A percentile compares a stretch with the other conserved stretches of the same genome.
phyloP scores from a whole-genome alignment of 2,329 filamentous ascomycete species.

The Phaeophleospora eucalypticola region DNA sequence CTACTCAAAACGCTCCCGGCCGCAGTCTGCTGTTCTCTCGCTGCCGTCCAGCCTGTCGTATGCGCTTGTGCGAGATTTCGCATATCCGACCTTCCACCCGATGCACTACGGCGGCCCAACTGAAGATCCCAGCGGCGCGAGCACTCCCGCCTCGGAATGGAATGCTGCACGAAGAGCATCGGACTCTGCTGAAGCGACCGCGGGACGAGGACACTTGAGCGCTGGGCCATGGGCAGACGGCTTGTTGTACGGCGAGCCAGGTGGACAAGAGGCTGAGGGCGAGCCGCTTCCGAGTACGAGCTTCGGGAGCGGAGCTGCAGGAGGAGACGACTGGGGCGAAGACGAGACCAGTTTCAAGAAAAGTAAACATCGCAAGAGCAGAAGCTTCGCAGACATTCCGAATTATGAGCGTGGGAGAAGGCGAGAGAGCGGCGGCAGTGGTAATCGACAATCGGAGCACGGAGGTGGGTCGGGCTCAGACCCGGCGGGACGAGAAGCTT shows the following conservation, averaged over 20 bases:
- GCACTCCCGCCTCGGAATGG: constrained; percentile 79
- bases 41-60: constrained; percentile 84
- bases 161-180: constrained; percentile 73
- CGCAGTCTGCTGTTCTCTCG: constrained; percentile 73
- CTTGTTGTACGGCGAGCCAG: constrained; percentile 26
- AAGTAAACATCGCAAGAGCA: constrained; percentile 34
- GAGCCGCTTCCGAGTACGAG: constrained; percentile 33
- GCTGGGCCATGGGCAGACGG: constrained; percentile 45
- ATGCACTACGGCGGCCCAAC: constrained; percentile 92
- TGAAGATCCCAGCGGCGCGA: constrained; percentile 71
- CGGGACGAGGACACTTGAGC: constrained; percentile 45
- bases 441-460: constrained; percentile 17
- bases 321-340: constrained; percentile 14
- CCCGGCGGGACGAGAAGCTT: constrained; percentile 28
- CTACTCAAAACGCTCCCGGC: constrained; percentile 67
- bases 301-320: constrained; percentile 24
- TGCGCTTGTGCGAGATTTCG: constrained; percentile 92
- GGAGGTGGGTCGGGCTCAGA: constrained; percentile 18
- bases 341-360: constrained; percentile 19
- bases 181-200: constrained; percentile 49
- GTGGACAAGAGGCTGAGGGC: constrained; percentile 14
- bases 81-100: constrained; percentile 76
- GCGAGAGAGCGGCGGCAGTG: constrained; percentile 36
- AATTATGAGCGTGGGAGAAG: constrained; percentile 55
- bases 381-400: constrained; percentile 89